Base-by-base conservation (phyloP, 495 filamentous ascomycete genomes). In the Parathielavia hyrcaniae region DNA sequence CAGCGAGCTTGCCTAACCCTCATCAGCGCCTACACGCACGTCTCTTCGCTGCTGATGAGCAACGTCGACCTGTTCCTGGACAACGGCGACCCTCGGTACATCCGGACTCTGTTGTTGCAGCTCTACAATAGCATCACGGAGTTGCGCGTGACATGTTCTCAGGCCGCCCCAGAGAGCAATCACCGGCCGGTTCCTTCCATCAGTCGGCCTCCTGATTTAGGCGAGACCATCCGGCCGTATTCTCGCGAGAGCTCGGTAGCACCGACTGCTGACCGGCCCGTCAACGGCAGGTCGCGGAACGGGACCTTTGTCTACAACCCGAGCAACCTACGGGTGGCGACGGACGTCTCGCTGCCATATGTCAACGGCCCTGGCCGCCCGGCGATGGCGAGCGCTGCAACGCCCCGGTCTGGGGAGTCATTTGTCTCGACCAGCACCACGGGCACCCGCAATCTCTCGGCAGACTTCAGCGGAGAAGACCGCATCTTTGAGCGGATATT, bases 71-170 rank as follows among this genome's bases (percentile, higher is more conserved):
- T 85, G 16, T 84, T 95, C 50, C 79, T 90, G 26, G 77, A 84
- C 53, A 85, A 89, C 59, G 84, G 82, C 22, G 88, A 95, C 64
- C 81, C 86, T 8, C 81, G 86, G 19, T 91, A 91, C 64, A 83
- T 93, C 51, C 84, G 91, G 10, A 90, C 86, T 0, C 71, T 95
- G 56, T 79, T 96, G 76, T 77, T 91, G 45, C 83, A 87, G 69
- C 77, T 93, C 35, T 95, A 88, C 65, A 87, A 88, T 50, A 88
- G 88, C 63, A 79, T 89, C 30, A 81, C 88, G 62, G 91, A 96
- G 67, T 72, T 91, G 49, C 86, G 78, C 16, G 75, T 76, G 11
- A 77, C 75, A 2, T 72, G 69, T 36, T 62, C 66, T 5, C 66
- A 70, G 45, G 57, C 61, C 9, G 46, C 55, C 0, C 35, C 63